Percentiles rank a stretch among this genome's conserved stretches.
Conservation (phyloP, 768 basidiomycete species). For the Cyclocybe aegerita region DNA sequence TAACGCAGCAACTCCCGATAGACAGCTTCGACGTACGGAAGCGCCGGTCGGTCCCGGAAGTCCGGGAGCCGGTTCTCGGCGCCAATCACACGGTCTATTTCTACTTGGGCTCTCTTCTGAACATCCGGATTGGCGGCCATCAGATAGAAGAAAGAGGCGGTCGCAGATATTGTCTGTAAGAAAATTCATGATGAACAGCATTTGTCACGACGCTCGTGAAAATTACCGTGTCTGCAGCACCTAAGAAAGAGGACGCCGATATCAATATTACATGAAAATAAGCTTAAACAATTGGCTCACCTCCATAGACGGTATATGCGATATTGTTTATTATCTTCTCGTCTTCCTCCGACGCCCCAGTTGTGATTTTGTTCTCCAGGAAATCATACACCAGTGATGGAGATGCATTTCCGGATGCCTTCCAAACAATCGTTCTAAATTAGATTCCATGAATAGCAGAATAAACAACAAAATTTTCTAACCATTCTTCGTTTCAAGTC, state of each 20-base stretch:
- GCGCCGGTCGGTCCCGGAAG: too few relatives aligned
- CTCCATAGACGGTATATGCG: conserved; percentile 13
- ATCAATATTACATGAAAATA: too few relatives aligned
- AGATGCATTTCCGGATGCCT: conserved; percentile 6
- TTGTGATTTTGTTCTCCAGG: conserved; percentile 2
- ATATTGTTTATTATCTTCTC: conserved; percentile 6
- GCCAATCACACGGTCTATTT: too few relatives aligned
- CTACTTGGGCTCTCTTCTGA: too few relatives aligned
- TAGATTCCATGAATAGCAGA: neutral
- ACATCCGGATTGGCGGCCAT: too few relatives aligned
- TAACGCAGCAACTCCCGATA: too few relatives aligned
- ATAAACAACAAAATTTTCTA: neutral
- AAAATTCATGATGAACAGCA: neutral
- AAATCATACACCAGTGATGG: conserved; percentile 12
- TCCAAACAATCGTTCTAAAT: neutral
- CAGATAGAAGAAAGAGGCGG: too few relatives aligned
- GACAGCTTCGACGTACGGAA: too few relatives aligned
- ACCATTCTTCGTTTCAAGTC: conserved; percentile 6
- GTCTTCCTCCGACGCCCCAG: neutral
- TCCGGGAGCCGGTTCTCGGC: too few relatives aligned
- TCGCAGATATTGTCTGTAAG: too few relatives aligned
- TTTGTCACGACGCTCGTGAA: too few relatives aligned
- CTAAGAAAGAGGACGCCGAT: neutral
- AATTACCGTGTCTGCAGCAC: conserved; percentile 16
- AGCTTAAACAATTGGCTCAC: too few relatives aligned